Percentiles rank a stretch among this genome's conserved stretches.
phyloP scores from a whole-genome alignment of 257 asterid genomes.

The Ophiorrhiza pumila region DNA sequence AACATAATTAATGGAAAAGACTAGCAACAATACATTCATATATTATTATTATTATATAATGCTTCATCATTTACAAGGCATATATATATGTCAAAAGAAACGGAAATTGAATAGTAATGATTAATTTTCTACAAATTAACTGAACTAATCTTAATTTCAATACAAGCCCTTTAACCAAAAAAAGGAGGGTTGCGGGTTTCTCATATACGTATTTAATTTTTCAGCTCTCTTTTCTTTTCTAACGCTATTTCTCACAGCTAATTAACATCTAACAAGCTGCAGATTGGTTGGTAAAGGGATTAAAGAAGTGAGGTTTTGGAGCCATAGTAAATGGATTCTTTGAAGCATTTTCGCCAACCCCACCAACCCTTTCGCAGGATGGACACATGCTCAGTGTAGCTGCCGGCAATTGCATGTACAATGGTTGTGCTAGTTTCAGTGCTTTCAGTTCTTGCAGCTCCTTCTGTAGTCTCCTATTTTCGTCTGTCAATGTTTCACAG shows the following conservation, averaged over 20 bases:
- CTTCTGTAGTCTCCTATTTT: constrained; percentile 81
- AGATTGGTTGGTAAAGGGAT: constrained; percentile 53
- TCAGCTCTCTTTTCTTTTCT: not conserved
- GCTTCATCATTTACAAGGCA: constrained; percentile 27
- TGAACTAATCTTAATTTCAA: constrained; percentile 23
- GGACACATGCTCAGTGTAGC: constrained; percentile 77
- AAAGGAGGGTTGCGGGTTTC: constrained; percentile 31
- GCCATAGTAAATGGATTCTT: constrained; percentile 44
- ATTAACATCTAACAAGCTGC: constrained; percentile 50
- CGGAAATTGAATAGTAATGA: constrained; percentile 12
- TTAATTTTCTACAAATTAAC: constrained; percentile 22
- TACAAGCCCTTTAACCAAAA: constrained; percentile 41
- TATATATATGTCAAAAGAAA: not conserved
- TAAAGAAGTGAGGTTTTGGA: constrained; percentile 49
- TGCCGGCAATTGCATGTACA: constrained; percentile 76
- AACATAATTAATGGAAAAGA: not conserved
- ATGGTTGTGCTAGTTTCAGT: constrained; percentile 64
- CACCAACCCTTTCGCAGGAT: constrained; percentile 64
- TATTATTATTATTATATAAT: not conserved
- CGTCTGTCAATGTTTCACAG: constrained; percentile 84
- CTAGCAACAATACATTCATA: too few species aligned
- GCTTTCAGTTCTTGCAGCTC: constrained; percentile 86
- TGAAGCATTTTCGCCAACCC: constrained; percentile 30
- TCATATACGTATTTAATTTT: constrained; percentile 9
- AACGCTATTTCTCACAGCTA: constrained; percentile 3